Conservation (phyloP, 1,139 yeast genomes). For the Suhomyces bribrorum region DNA sequence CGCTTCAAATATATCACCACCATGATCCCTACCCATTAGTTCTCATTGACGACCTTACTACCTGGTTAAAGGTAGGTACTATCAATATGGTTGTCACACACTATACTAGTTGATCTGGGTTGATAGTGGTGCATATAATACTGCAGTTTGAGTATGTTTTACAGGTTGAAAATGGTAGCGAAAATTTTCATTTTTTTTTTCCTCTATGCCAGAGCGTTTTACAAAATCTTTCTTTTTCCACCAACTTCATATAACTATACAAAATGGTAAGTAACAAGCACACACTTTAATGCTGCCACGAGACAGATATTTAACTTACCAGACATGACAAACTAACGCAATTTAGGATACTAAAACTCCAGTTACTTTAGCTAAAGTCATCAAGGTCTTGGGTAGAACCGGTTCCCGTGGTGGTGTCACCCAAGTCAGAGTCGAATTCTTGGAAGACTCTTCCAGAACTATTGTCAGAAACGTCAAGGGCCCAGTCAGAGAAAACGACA, state of each 20-base stretch:
- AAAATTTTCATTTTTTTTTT: slow-evolving; percentile 11
- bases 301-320: too few relatives aligned
- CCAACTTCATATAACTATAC: slow-evolving; percentile 11
- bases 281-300: neutral
- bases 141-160: slow-evolving; percentile 3
- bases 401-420: slow-evolving; percentile 99
- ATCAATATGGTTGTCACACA: neutral
- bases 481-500: slow-evolving; percentile 99
- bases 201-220: slow-evolving; percentile 7
- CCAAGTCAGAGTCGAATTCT: slow-evolving; percentile 99
- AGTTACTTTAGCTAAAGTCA: slow-evolving; percentile 98
- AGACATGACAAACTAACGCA: slow-evolving; percentile 18
- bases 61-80: too few relatives aligned
- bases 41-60: too few relatives aligned
- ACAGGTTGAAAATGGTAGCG: slow-evolving; percentile 6
- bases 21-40: too few relatives aligned
- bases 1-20: too few relatives aligned
- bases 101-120: neutral
- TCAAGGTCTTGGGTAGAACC: slow-evolving; percentile 99
- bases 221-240: slow-evolving; percentile 10
- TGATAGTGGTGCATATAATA: neutral
- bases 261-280: slow-evolving; percentile 12
- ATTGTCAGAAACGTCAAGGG: slow-evolving; percentile 99
- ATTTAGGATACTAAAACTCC: slow-evolving; percentile 84
- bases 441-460: slow-evolving; percentile 97